phyloP scores from a whole-genome alignment of 306 rosid species.

The Coriaria nepalensis region DNA sequence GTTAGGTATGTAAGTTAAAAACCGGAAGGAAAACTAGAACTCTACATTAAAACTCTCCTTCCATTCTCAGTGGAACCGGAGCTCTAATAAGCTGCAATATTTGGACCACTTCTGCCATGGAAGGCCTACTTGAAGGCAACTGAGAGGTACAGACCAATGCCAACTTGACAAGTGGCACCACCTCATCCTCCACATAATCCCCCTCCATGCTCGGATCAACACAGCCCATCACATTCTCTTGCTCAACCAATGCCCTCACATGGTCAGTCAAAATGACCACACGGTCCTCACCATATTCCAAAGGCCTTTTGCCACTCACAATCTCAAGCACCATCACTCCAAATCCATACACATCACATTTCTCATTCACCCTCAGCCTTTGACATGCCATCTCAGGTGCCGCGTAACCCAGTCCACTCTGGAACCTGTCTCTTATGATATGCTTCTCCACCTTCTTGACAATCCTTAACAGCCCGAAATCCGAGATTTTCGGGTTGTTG shows the following conservation, averaged over 20 bases:
- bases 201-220: slow-evolving; percentile 44
- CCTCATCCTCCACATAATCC: slow-evolving; percentile 48
- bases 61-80: slow-evolving; percentile 52
- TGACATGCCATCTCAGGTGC: slow-evolving; percentile 66
- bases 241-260: slow-evolving; percentile 47
- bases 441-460: slow-evolving; percentile 42
- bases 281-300: slow-evolving; percentile 60
- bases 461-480: slow-evolving; percentile 45
- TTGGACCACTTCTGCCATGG: slow-evolving; percentile 67
- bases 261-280: slow-evolving; percentile 50
- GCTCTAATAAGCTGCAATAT: slow-evolving; percentile 50
- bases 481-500: slow-evolving; percentile 42
- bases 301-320: slow-evolving; percentile 56
- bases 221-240: slow-evolving; percentile 53
- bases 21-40: too few relatives aligned
- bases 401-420: slow-evolving; percentile 44
- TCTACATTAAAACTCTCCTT: neutral
- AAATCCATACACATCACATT: slow-evolving; percentile 53
- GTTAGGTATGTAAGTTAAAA: too few relatives aligned
- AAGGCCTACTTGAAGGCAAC: slow-evolving; percentile 59
- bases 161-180: slow-evolving; percentile 45
- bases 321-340: slow-evolving; percentile 62
- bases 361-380: slow-evolving; percentile 57
- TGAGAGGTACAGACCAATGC: slow-evolving; percentile 63
- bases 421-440: slow-evolving; percentile 45